Evolutionary conservation across 2,329 filamentous ascomycete genomes (phyloP).

Genomic region (Talaromyces sp.): DNA sequence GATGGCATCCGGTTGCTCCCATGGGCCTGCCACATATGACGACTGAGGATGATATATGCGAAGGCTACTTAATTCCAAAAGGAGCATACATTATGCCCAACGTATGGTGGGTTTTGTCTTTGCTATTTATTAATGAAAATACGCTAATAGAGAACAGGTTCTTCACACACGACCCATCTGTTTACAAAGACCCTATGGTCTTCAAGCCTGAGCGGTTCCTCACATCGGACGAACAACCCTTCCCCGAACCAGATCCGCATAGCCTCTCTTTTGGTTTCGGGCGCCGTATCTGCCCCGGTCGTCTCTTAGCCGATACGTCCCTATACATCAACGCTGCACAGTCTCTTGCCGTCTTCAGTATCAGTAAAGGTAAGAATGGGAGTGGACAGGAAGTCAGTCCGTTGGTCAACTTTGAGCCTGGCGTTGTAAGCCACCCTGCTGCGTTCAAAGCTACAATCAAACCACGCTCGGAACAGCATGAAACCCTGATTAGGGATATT

Average conservation of each 20-base stretch:
- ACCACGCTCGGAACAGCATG: slow-evolving; percentile 30
- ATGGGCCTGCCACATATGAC: slow-evolving; percentile 21
- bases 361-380: slow-evolving; percentile 31
- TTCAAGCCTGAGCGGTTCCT: slow-evolving; percentile 46
- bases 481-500: slow-evolving; percentile 27
- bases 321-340: slow-evolving; percentile 41
- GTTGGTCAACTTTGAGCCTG: slow-evolving; percentile 31
- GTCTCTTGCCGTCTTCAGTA: slow-evolving; percentile 44
- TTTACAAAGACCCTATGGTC: slow-evolving; percentile 30
- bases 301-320: slow-evolving; percentile 38
- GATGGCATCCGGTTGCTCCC: slow-evolving; percentile 24
- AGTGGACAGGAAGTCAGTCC: slow-evolving; percentile 36
- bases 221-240: slow-evolving; percentile 17
- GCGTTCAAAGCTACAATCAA: slow-evolving; percentile 31
- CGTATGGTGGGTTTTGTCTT: slow-evolving; percentile 22
- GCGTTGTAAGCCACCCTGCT: slow-evolving; percentile 32
- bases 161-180: slow-evolving; percentile 35
- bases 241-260: slow-evolving; percentile 34
- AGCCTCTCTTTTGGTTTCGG: slow-evolving; percentile 36
- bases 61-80: slow-evolving; percentile 23
- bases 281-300: slow-evolving; percentile 40
- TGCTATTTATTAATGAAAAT: background rate
- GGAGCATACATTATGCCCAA: slow-evolving; percentile 28
- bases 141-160: slow-evolving; percentile 22
- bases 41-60: slow-evolving; percentile 18